Evolutionary conservation across 176 grass and related monocot species (phyloP).

Genomic region (Oryza longistaminata): DNA sequence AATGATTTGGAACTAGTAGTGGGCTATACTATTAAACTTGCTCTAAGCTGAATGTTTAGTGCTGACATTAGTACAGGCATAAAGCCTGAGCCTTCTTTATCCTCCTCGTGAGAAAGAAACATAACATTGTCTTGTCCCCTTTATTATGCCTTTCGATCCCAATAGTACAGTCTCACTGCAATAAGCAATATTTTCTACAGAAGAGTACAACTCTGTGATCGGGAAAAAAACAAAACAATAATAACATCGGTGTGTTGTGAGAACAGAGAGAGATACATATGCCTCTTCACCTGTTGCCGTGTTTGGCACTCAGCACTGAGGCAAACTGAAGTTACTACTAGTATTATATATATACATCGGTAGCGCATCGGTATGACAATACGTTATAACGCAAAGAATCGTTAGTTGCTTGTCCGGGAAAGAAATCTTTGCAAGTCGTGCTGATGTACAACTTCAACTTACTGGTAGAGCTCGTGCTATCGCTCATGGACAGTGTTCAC

Average conservation of each 20-base stretch:
- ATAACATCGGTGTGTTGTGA: not conserved
- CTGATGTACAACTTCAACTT: slow-evolving; percentile 33
- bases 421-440: not conserved
- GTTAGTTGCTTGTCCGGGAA: slow-evolving; percentile 30
- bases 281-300: not conserved
- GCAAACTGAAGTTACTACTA: not conserved
- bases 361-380: not conserved
- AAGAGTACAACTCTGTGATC: not conserved
- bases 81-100: too few species aligned
- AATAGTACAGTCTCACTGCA: too few species aligned
- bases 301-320: not conserved
- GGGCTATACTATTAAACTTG: too few species aligned
- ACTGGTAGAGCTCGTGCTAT: slow-evolving; percentile 28
- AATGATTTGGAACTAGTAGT: too few species aligned
- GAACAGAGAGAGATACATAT: too few species aligned
- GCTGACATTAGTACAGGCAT: too few species aligned
- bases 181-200: slow-evolving; percentile 10
- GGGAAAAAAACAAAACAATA: not conserved
- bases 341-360: slow-evolving; percentile 14
- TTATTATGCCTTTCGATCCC: too few species aligned
- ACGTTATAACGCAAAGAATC: slow-evolving; percentile 12
- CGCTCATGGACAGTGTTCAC: not conserved
- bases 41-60: too few species aligned
- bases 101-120: too few species aligned
- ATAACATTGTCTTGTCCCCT: too few species aligned